A percentile compares a stretch with the other conserved stretches of the same genome.
Evolutionary conservation across 495 filamentous ascomycete genomes (phyloP).

Genomic region (Saxophila tyrrhenica): DNA sequence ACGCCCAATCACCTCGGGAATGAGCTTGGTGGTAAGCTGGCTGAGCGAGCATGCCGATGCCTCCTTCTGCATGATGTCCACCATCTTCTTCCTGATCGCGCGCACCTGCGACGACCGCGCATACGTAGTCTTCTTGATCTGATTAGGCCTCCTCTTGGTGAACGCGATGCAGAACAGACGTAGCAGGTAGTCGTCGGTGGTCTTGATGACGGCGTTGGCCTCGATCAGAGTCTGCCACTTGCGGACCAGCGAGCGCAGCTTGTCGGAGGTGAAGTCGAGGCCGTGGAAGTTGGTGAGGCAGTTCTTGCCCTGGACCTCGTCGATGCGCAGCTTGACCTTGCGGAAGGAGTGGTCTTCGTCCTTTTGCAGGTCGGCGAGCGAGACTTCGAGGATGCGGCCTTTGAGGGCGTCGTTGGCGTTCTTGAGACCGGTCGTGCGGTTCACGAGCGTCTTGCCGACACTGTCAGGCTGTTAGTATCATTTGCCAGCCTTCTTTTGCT

Average conservation of each 20-base stretch:
- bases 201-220: conserved; percentile 99
- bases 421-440: conserved; percentile 98
- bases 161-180: conserved; percentile 97
- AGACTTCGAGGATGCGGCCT: conserved; percentile 97
- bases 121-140: conserved; percentile 99
- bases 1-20: conserved; percentile 96
- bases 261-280: conserved; percentile 99
- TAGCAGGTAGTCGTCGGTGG: conserved; percentile 97
- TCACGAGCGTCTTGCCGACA: conserved; percentile 98
- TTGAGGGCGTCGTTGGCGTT: conserved; percentile 98
- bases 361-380: conserved; percentile 95
- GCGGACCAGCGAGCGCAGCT: conserved; percentile 93
- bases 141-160: conserved; percentile 96
- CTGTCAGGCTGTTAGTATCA: conserved; percentile 36
- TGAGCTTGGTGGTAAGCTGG: conserved; percentile 94
- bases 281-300: conserved; percentile 99
- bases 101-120: conserved; percentile 91
- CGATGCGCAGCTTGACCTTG: conserved; percentile 97
- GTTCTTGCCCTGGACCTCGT: conserved; percentile 99
- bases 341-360: conserved; percentile 99
- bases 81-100: conserved; percentile 98
- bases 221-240: conserved; percentile 99
- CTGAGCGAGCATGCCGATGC: conserved; percentile 83
- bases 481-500: neutral
- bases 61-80: conserved; percentile 95